Conservation (phyloP, 2,329 filamentous ascomycete genomes). For the Pyrenochaeta sp. region DNA sequence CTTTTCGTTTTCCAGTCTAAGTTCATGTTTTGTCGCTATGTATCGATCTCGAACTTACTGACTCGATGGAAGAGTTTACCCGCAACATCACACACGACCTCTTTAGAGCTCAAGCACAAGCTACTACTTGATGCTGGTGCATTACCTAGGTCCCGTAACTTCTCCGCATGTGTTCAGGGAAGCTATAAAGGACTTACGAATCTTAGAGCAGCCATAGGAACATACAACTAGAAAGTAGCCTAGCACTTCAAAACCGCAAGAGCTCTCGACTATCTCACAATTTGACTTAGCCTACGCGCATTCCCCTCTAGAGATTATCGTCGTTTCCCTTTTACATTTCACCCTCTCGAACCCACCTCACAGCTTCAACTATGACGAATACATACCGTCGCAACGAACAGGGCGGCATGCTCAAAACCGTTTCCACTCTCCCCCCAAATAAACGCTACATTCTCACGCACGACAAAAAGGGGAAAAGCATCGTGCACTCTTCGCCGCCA, state of each 20-base stretch:
- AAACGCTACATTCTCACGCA: conserved; percentile 49
- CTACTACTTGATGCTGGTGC: no score
- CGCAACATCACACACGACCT: neutral
- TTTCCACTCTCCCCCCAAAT: conserved; percentile 31
- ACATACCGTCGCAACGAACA: conserved; percentile 4
- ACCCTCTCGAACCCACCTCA: neutral
- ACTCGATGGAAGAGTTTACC: neutral
- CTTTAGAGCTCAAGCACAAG: neutral
- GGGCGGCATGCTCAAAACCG: conserved; percentile 12
- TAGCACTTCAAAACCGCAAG: neutral
- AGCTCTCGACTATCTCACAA: neutral
- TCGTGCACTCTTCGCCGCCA: conserved; percentile 43
- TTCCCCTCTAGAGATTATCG: neutral
- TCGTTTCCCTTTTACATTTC: neutral
- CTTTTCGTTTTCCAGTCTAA: neutral
- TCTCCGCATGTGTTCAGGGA: neutral
- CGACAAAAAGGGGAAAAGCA: conserved; percentile 46
- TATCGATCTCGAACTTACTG: neutral
- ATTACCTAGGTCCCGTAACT: neutral
- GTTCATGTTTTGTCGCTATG: neutral
- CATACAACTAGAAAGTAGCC: no score
- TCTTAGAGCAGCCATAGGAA: no score
- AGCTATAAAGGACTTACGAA: no score
- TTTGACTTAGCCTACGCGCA: neutral
- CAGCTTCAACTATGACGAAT: conserved; percentile 15